These are phyloP conservation scores for Xenoacremonium recifei DNA, from an alignment of 2,329 filamentous ascomycete genomes.

Conservation along the genomic window DNA sequence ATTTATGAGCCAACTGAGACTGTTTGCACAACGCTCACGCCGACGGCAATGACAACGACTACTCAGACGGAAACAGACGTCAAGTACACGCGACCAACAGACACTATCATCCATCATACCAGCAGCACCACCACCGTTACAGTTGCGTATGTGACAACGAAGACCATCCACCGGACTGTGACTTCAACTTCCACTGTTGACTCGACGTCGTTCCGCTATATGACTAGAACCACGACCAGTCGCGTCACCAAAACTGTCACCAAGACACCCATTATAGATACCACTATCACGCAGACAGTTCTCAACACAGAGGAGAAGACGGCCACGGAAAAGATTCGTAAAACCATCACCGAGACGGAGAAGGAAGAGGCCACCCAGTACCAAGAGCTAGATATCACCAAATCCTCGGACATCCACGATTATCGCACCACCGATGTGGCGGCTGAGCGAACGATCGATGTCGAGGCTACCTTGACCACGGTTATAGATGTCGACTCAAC, in stretches of 20 bases:
- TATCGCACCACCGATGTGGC: not conserved
- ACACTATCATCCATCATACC: too few relatives aligned
- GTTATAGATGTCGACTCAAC: not conserved
- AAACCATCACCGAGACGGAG: not conserved
- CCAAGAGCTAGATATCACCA: not conserved
- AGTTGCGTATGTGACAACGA: conserved; percentile 1
- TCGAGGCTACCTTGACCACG: not conserved
- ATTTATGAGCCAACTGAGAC: not conserved
- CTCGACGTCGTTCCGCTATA: conserved; percentile 3
- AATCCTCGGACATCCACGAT: not conserved
- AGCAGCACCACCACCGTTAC: conserved; percentile 5
- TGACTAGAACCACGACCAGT: too few relatives aligned
- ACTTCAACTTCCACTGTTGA: conserved; percentile 3
- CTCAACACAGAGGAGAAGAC: not conserved
- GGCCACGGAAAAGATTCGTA: not conserved
- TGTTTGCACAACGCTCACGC: not conserved
- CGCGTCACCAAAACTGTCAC: not conserved
- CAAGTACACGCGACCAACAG: too few relatives aligned
- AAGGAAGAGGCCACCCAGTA: not conserved
- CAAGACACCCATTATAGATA: not conserved
- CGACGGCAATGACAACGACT: not conserved
- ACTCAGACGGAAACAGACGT: not conserved
- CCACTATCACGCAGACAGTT: not conserved
- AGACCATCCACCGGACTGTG: conserved; percentile 4
- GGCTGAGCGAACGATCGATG: not conserved